Base-by-base conservation (phyloP, 169 alveolate species). In the Plasmodium billcollinsi region DNA sequence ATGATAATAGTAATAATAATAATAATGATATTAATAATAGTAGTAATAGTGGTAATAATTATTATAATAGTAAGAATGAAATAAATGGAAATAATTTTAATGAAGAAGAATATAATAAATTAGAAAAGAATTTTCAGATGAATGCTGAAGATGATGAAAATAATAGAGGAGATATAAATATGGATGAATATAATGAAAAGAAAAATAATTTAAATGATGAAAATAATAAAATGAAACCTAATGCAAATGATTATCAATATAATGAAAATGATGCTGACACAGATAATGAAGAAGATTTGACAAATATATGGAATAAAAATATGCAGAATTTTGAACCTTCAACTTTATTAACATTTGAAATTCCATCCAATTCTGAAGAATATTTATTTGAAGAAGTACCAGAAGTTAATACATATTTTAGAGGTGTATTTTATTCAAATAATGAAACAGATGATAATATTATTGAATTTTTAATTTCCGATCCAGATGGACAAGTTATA, bases 281-380 rank as follows among this genome's bases (percentile, higher is more conserved):
- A 11, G 73, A 83, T 20, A 18, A 43, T 54, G 85, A 83, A 56
- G 91, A 80, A 0, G 90, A 83, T 24, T 69, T 83, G 54, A 83
- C 91, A 67, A 56, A 70, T 21, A 69, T 83, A 54, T 83, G 91
- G 91, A 83, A 83, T 24, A 56, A 83, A 63, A 83, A 83, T 58
- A 83, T 83, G 91, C 70, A 83, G 24, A 69, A 83, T 83, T 83
- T 83, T 63, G 91, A 83, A 14, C 91, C 91, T 54, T 54, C 69
- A 39, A 83, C 91, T 43, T 52, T 67, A 54, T 43, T 83, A 83
- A 83, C 91, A 20, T 83, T 83, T 63, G 91, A 83, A 67, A 69
- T 83, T 12, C 47, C 70, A 5, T 72, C 74, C n/a, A 83, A 83
- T 83, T 67, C 83, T 0, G 91, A 83, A 49, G 91, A 83, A 69